These are phyloP conservation scores for Hirschfeldia incana DNA, from an alignment of 345 rosid genomes.

Conservation along the genomic window DNA sequence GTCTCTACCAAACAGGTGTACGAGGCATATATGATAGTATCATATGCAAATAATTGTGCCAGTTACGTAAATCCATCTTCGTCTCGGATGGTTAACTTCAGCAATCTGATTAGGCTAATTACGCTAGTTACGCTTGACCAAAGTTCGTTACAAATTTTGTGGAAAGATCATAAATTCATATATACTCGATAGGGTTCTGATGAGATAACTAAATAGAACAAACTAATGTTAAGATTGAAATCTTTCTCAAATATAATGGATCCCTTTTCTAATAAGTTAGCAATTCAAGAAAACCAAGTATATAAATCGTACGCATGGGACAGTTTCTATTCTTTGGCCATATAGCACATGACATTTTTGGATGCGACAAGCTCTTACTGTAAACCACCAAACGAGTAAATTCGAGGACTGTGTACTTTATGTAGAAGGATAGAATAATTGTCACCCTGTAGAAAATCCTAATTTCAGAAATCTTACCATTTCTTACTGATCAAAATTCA, in stretches of 20 bases:
- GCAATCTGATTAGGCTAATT: background rate
- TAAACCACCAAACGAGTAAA: conserved; percentile 37
- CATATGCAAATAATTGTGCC: conserved; percentile 23
- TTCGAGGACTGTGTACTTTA: conserved; percentile 32
- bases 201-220: background rate
- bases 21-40: conserved; percentile 17
- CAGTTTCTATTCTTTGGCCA: conserved; percentile 28
- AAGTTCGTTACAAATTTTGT: background rate
- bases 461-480: background rate
- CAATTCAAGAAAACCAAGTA: conserved; percentile 7
- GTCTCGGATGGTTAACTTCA: background rate
- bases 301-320: conserved; percentile 5
- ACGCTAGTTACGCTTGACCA: background rate
- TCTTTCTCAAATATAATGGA: background rate
- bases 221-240: background rate
- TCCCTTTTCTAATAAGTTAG: background rate
- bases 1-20: conserved; percentile 32
- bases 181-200: background rate
- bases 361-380: conserved; percentile 31
- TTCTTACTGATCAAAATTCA: background rate
- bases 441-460: background rate
- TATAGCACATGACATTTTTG: conserved; percentile 31
- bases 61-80: background rate
- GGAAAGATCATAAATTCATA: background rate
- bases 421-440: background rate